Evolutionary conservation across 2,329 filamentous ascomycete species (phyloP).

Genomic region (Aspergillus luchuensis): DNA sequence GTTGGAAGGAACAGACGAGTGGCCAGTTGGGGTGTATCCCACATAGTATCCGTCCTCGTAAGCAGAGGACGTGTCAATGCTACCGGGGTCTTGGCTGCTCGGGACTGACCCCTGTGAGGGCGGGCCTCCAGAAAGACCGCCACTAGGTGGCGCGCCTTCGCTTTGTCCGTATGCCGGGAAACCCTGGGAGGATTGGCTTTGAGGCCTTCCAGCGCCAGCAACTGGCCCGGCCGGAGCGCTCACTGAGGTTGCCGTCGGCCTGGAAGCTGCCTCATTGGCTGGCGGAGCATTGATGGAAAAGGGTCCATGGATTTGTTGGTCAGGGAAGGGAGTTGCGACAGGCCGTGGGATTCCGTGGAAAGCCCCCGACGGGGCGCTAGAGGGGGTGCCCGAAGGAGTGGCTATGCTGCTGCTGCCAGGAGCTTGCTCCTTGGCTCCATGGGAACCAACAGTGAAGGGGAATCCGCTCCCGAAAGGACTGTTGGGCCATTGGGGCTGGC

Average conservation of each 20-base stretch:
- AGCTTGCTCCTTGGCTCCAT: background rate
- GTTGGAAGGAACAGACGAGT: background rate
- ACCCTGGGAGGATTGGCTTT: background rate
- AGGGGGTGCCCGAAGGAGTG: background rate
- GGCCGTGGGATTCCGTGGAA: background rate
- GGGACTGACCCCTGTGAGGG: background rate
- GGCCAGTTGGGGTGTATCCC: background rate
- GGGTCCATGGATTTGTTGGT: background rate
- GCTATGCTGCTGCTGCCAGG: background rate
- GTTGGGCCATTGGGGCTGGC: background rate
- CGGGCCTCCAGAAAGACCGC: background rate
- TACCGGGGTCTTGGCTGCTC: background rate
- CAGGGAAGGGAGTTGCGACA: background rate
- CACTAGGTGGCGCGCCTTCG: background rate
- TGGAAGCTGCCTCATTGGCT: background rate
- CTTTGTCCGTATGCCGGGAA: background rate
- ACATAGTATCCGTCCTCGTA: background rate
- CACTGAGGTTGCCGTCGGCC: background rate
- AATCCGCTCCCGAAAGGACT: background rate
- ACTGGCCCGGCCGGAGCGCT: background rate
- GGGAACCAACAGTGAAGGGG: background rate
- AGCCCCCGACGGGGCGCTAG: background rate
- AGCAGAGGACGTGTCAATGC: background rate
- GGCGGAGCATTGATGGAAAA: background rate
- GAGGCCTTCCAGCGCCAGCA: background rate